A percentile compares a stretch with the other conserved stretches of the same genome.
These are phyloP conservation scores for Helotiales sp. DNA, from an alignment of 2,329 filamentous ascomycete species.

Conservation along the genomic window DNA sequence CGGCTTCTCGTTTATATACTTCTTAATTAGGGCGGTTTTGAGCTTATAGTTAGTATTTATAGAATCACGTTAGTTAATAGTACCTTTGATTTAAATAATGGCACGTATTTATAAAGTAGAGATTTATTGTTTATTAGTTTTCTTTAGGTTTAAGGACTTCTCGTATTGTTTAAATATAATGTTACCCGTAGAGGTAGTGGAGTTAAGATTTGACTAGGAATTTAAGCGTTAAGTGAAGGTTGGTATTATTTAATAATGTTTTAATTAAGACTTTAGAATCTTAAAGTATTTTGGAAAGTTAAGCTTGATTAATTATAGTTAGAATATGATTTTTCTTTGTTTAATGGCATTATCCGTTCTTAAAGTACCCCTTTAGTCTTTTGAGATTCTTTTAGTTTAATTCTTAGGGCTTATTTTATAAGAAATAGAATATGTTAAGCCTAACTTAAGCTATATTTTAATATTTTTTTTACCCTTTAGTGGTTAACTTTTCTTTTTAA, in stretches of 20 bases:
- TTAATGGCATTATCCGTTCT: too few relatives aligned
- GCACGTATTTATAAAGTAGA: slow-evolving; percentile 17
- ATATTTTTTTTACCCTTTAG: too few relatives aligned
- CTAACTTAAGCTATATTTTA: too few relatives aligned
- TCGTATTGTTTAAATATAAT: slow-evolving; percentile 14
- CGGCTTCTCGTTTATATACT: background rate
- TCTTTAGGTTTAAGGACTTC: slow-evolving; percentile 16
- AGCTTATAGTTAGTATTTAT: background rate
- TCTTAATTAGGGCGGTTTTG: background rate
- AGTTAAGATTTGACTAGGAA: slow-evolving; percentile 12
- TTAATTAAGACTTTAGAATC: too few relatives aligned
- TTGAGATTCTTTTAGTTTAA: too few relatives aligned
- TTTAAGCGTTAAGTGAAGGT: slow-evolving; percentile 5
- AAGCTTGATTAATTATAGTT: too few relatives aligned
- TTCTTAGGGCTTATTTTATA: too few relatives aligned
- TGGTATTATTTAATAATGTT: slow-evolving; percentile 4
- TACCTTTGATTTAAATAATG: background rate
- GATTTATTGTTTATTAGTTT: slow-evolving; percentile 18
- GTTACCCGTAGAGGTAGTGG: slow-evolving; percentile 15
- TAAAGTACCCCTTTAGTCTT: too few relatives aligned
- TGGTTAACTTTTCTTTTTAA: too few relatives aligned
- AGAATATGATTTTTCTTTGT: too few relatives aligned
- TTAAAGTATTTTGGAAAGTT: too few relatives aligned
- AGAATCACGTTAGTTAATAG: background rate
- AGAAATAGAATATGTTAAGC: too few relatives aligned